Conservation (phyloP, 1,139 yeast genomes). For the Meyerozyma sp. region DNA sequence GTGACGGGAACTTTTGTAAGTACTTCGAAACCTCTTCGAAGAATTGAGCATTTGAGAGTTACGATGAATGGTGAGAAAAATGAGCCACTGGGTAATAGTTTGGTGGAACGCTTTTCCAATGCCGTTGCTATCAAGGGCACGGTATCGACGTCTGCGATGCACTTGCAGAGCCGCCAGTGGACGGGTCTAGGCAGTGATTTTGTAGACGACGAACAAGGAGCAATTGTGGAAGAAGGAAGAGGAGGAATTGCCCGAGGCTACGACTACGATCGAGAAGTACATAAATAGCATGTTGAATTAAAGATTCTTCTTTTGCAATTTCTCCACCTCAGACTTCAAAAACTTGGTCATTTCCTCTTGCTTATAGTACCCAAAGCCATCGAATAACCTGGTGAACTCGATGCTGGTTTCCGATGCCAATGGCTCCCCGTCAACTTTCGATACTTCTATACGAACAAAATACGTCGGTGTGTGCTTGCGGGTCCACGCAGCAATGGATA, state of each 20-base stretch:
- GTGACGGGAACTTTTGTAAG: slow-evolving; percentile 75
- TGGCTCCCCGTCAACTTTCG: slow-evolving; percentile 19
- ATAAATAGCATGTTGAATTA: neutral
- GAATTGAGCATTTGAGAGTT: slow-evolving; percentile 59
- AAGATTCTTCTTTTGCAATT: neutral
- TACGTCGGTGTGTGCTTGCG: slow-evolving; percentile 43
- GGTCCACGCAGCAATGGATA: slow-evolving; percentile 34
- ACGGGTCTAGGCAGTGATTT: slow-evolving; percentile 89
- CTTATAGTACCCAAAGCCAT: slow-evolving; percentile 42
- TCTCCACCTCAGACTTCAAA: slow-evolving; percentile 22
- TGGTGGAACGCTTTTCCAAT: slow-evolving; percentile 56
- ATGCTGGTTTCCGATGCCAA: slow-evolving; percentile 17
- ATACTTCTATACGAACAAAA: slow-evolving; percentile 20
- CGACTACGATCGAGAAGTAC: slow-evolving; percentile 21
- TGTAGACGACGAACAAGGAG: slow-evolving; percentile 51
- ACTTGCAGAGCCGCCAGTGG: slow-evolving; percentile 75
- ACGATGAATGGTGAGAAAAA: slow-evolving; percentile 22
- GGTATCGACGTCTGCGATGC: slow-evolving; percentile 82
- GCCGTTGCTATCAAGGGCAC: slow-evolving; percentile 68
- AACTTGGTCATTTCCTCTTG: slow-evolving; percentile 31
- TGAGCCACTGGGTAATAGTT: slow-evolving; percentile 16
- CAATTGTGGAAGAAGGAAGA: slow-evolving; percentile 74
- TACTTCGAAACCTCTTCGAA: slow-evolving; percentile 70
- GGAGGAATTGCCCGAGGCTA: slow-evolving; percentile 90
- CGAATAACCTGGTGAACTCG: slow-evolving; percentile 42